Evolutionary conservation across 768 basidiomycete genomes (phyloP).

Genomic region (Suillus decipiens): DNA sequence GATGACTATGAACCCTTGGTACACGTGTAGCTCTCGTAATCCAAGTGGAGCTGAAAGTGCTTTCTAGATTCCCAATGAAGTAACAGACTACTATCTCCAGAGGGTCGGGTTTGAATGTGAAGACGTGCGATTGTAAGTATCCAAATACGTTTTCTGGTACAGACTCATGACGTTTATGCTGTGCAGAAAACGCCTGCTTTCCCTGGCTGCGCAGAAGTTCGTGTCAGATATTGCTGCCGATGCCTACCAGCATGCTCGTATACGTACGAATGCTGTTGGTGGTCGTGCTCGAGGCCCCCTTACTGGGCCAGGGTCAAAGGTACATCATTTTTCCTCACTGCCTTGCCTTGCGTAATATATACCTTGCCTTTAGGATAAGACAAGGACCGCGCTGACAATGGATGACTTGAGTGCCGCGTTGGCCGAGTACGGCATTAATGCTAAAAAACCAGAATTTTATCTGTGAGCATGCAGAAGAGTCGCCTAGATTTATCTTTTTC

Average conservation of each 20-base stretch:
- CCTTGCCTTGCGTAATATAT: constrained; percentile 7
- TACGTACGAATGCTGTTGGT: constrained; percentile 84
- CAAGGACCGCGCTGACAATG: constrained; percentile 94
- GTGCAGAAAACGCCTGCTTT: constrained; percentile 86
- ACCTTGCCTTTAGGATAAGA: constrained; percentile 64
- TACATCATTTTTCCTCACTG: constrained; percentile 30
- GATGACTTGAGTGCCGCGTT: constrained; percentile 93
- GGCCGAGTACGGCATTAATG: constrained; percentile 93
- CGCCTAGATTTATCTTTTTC: neutral
- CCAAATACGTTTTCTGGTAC: constrained; percentile 8
- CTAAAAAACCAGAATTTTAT: constrained; percentile 94
- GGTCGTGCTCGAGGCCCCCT: constrained; percentile 64
- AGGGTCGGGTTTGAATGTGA: constrained; percentile 95
- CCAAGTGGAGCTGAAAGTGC: neutral
- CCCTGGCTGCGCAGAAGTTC: constrained; percentile 96
- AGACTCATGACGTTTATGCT: constrained; percentile 3
- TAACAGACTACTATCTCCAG: constrained; percentile 97
- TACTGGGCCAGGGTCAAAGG: constrained; percentile 65
- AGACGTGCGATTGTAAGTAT: constrained; percentile 82
- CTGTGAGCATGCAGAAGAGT: constrained; percentile 43
- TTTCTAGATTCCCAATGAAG: constrained; percentile 92
- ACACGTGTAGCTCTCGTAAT: constrained; percentile 25
- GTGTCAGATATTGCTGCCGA: constrained; percentile 96
- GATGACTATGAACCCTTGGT: constrained; percentile 97
- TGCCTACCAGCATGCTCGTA: constrained; percentile 96